Evolutionary conservation across 257 asterid genomes (phyloP), one percentile per base, ranked within the genome.

Genomic region (Lycium barbarum): DNA sequence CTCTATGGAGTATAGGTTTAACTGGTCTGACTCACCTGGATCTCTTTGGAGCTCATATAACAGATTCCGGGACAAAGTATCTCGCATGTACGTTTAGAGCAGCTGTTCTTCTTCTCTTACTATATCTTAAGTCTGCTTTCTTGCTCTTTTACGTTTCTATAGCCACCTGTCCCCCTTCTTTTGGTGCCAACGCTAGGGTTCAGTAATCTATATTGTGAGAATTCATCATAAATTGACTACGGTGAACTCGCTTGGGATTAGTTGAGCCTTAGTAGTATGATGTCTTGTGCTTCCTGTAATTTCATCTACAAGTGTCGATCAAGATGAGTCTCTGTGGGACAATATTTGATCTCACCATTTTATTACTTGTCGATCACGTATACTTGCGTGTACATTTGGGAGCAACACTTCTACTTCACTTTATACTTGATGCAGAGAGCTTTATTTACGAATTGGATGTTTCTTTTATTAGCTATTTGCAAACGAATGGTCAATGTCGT

Each of bases 31-130:
- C 84, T 82, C 84, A 65, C 53, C 51, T 82, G 79, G 84, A 82
- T 65, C 79, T 82, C 18, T 82, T 26, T 14, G 84, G 84, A 61
- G 79, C 84, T 47, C 79, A 82, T 13, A 82, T 82, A 82, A 82
- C 65, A 1, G 84, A 82, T 82, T 65, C n/a, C 7, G 84, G 84
- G 51, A 82, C 79, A 36, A 82, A 82, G 47, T 65, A 82, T 66
- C 47, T 82, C 17, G 5, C 70, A 26, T 82, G 84, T 82, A 82
- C 1, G 84, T 47, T 47, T 47, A 47, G 33, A 35, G 18, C 53
- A 71, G 12, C 8, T 17, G 15, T 71, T 6, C 79, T 18, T 49
- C 22, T 58, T 40, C 57, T 43, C 26, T 6, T 40, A 36, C 76
- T 36, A 6, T 35, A 67, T 68, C 76, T 68, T 68, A 68, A 9